Evolutionary conservation across 495 filamentous ascomycete species (phyloP).

Genomic region (Talaromyces liani): DNA sequence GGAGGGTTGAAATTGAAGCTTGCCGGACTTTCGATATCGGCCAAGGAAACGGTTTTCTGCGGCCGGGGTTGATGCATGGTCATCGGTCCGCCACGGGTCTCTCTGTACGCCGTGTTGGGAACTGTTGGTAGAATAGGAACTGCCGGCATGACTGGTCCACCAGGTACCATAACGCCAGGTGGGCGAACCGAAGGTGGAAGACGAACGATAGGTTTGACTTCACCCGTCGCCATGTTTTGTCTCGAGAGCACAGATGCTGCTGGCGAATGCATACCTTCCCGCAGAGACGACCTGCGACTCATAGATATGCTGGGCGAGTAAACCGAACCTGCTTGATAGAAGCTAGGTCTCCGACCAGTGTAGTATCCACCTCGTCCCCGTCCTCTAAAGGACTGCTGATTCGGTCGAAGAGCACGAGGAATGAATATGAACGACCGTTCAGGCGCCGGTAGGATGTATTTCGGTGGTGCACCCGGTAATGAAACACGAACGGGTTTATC

Average conservation of each 20-base stretch:
- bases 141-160: slow-evolving; percentile 6
- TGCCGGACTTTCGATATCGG: slow-evolving; percentile 84
- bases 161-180: neutral
- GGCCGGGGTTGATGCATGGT: slow-evolving; percentile 96
- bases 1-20: slow-evolving; percentile 61
- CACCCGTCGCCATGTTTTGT: slow-evolving; percentile 51
- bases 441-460: slow-evolving; percentile 83
- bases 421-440: slow-evolving; percentile 98
- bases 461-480: slow-evolving; percentile 65
- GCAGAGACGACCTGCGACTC: slow-evolving; percentile 84
- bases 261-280: slow-evolving; percentile 69
- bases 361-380: slow-evolving; percentile 58
- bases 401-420: slow-evolving; percentile 84
- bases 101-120: slow-evolving; percentile 66
- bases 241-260: slow-evolving; percentile 68
- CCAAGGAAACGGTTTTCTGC: slow-evolving; percentile 89
- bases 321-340: slow-evolving; percentile 65
- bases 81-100: slow-evolving; percentile 66
- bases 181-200: slow-evolving; percentile 60
- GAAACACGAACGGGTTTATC: slow-evolving; percentile 97
- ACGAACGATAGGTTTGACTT: slow-evolving; percentile 71
- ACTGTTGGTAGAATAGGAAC: slow-evolving; percentile 36
- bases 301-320: slow-evolving; percentile 90
- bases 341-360: slow-evolving; percentile 67
- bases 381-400: slow-evolving; percentile 72